A percentile compares a stretch with the other conserved stretches of the same genome.
Evolutionary conservation across 495 filamentous ascomycete species (phyloP).

Genomic region (Aspergillus egyptiacus): DNA sequence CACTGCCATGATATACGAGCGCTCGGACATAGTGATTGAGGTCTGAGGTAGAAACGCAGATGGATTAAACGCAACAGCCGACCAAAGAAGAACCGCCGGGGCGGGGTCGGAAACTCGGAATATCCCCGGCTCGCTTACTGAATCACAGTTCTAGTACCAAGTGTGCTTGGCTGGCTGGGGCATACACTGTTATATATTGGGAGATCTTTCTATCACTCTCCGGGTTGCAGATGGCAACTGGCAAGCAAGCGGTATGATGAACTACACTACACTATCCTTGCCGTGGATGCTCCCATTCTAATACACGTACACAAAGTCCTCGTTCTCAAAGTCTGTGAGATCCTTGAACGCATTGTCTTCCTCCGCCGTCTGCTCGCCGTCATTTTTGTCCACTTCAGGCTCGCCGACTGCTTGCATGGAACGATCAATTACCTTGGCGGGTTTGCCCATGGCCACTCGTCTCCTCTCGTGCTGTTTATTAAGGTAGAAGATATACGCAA

Average conservation of each 20-base stretch:
- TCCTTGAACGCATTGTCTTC: conserved; percentile 43
- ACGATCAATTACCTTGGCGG: conserved; percentile 32
- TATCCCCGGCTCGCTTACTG: too few species aligned
- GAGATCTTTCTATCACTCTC: too few species aligned
- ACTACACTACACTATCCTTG: too few species aligned
- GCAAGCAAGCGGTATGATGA: too few species aligned
- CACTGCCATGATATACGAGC: conserved; percentile 22
- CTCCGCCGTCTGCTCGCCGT: conserved; percentile 33
- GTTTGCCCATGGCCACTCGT: conserved; percentile 47
- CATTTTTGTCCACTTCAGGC: conserved; percentile 35
- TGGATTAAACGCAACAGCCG: background rate
- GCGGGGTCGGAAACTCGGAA: too few species aligned
- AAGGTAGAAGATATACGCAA: conserved; percentile 37
- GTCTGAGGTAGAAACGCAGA: background rate
- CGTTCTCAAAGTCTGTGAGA: conserved; percentile 46
- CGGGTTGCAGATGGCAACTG: too few species aligned
- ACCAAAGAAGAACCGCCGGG: too few species aligned
- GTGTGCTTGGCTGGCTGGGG: too few species aligned
- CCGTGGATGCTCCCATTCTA: conserved; percentile 22
- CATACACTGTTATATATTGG: too few species aligned
- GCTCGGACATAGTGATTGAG: conserved; percentile 21
- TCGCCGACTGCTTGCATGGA: conserved; percentile 38
- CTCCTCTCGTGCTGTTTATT: conserved; percentile 46
- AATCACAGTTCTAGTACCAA: too few species aligned
- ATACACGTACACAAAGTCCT: conserved; percentile 52